Percentiles rank a stretch among this genome's conserved stretches.
These are phyloP conservation scores for Collybia nuda DNA, from an alignment of 768 basidiomycete species.

Conservation along the genomic window DNA sequence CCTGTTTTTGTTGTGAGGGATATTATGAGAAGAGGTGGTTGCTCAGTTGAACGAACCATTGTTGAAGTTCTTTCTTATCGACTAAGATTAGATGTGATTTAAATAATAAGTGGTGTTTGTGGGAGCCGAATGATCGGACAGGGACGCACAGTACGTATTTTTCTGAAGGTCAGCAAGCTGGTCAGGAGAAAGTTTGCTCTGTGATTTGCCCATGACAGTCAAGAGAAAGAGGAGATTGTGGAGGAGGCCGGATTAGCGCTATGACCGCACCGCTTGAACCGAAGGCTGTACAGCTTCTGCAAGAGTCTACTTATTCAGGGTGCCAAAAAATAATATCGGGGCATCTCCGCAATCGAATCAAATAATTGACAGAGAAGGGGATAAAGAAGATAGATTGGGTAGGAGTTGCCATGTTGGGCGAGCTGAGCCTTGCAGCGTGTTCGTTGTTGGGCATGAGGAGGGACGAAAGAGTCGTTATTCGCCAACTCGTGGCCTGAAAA, in stretches of 20 bases:
- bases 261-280: constrained; percentile 4
- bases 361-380: constrained; percentile 11
- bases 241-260: neutral
- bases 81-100: constrained; percentile 46
- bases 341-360: constrained; percentile 16
- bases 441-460: constrained; percentile 24
- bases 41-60: constrained; percentile 59
- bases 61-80: constrained; percentile 95
- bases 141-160: constrained; percentile 88
- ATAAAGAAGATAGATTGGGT: constrained; percentile 2
- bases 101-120: constrained; percentile 1
- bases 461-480: constrained; percentile 16
- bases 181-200: constrained; percentile 92
- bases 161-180: constrained; percentile 95
- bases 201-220: constrained; percentile 91
- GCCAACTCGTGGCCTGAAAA: constrained; percentile 15
- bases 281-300: constrained; percentile 17
- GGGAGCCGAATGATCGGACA: constrained; percentile 9
- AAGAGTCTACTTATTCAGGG: neutral
- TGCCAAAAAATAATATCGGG: constrained; percentile 6
- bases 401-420: constrained; percentile 18
- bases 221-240: constrained; percentile 14
- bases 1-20: constrained; percentile 45
- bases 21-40: constrained; percentile 8
- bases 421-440: constrained; percentile 21